Conservation (phyloP, 371 early-diverging fungal genomes). For the Circinella minor region DNA sequence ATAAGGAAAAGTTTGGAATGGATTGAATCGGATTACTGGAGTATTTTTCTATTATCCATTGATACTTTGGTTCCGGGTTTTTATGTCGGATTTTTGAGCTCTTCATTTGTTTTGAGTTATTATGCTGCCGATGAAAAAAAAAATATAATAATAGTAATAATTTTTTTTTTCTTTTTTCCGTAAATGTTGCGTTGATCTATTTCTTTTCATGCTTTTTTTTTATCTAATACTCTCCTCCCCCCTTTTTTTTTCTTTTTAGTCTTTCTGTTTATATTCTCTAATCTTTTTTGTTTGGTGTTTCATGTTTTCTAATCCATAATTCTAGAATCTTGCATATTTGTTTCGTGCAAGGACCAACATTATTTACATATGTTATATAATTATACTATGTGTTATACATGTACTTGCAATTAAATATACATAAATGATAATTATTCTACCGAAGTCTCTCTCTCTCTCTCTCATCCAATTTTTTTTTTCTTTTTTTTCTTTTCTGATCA, state of each 20-base stretch:
- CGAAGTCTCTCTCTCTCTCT: too few relatives aligned
- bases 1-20: too few relatives aligned
- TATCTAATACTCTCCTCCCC: neutral
- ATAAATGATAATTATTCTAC: neutral
- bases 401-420: too few relatives aligned
- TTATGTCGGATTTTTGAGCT: neutral
- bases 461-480: too few relatives aligned
- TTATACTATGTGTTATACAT: too few relatives aligned
- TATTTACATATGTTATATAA: too few relatives aligned
- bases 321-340: constrained; percentile 10
- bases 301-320: neutral
- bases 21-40: too few relatives aligned
- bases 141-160: too few relatives aligned
- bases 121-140: neutral
- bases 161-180: constrained; percentile 4
- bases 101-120: constrained; percentile 1
- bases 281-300: constrained; percentile 9
- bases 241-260: neutral
- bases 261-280: too few relatives aligned
- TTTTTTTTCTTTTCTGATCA: constrained; percentile 4
- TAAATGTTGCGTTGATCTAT: neutral
- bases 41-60: too few relatives aligned
- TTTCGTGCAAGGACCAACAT: constrained; percentile 14
- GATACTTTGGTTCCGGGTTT: constrained; percentile 1
- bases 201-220: neutral